Base-by-base conservation (phyloP, 1,139 yeast genomes). In the Blastobotrys apis region DNA sequence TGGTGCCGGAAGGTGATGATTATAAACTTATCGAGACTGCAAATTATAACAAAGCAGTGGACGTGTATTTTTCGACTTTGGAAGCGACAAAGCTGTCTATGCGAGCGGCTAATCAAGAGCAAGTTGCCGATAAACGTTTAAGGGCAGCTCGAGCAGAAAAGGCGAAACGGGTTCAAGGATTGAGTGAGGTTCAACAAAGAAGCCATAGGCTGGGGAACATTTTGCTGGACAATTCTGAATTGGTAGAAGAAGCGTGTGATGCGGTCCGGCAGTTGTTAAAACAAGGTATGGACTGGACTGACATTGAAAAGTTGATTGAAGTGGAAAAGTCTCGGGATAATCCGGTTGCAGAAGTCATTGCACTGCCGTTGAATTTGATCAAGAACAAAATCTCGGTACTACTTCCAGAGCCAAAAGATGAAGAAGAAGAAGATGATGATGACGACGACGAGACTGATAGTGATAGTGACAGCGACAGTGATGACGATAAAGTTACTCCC, bases 261-360 rank as follows among this genome's bases (percentile, higher is more conserved):
- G 82, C 86, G 9, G 83, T 92, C 6, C 82, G 80, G 48, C 69
- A 69, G 1, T 66, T 86, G 45, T 53, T 90, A 4, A 80, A 82
- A 43, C 94, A 86, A 59, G 94, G 87, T 53, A 86, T 87, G 90
- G 97, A 92, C 61, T 92, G 98, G 98, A 75, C 78, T 27, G 84
- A 87, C 52, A 88, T 90, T 49, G 96, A 84, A 59, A 80, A 82
- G 52, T 68, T 82, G 45, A 80, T 92, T 44, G 68, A 74, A 44
- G 72, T 80, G 40, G 96, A 90, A 56, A 81, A 86, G 55, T 65
- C 70, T 1, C 75, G 81, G 52, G 81, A 81, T 0, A 84, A 84
- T 55, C 63, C 68, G 2, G 70, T 81, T 41, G 95, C 97, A 0
- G 66, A 69, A 33, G 58, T 72, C 45, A 82, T 90, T 43, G 71